Evolutionary conservation across 495 filamentous ascomycete genomes (phyloP).

Genomic region (Penicillium alfredii): DNA sequence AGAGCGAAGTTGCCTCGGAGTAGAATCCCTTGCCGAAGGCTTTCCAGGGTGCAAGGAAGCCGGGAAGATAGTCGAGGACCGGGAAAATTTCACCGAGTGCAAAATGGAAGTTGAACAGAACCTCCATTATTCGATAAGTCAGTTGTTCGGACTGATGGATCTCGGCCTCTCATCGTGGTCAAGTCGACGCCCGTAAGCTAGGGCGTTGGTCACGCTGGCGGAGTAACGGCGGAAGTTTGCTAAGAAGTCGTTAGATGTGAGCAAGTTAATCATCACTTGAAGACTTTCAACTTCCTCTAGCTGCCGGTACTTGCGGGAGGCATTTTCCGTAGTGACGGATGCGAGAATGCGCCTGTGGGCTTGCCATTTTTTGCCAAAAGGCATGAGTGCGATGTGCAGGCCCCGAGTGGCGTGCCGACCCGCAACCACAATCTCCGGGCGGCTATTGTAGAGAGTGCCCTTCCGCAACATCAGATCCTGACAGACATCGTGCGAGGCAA

Average conservation of each 20-base stretch:
- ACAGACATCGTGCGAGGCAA: conserved; percentile 7
- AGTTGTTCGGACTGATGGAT: conserved; percentile 14
- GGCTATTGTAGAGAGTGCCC: conserved; percentile 14
- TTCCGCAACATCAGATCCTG: conserved; percentile 24
- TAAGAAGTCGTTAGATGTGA: conserved; percentile 15
- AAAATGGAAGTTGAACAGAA: conserved; percentile 7
- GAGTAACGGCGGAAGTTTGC: conserved; percentile 16
- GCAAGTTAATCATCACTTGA: conserved; percentile 20
- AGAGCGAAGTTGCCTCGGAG: conserved; percentile 3
- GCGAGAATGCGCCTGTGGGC: conserved; percentile 27
- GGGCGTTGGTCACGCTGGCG: conserved; percentile 16
- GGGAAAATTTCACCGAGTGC: conserved; percentile 28
- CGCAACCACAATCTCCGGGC: conserved; percentile 22
- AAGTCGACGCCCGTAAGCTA: conserved; percentile 28
- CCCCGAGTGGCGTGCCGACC: conserved; percentile 12
- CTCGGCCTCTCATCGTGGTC: conserved; percentile 17
- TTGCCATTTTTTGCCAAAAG: conserved; percentile 36
- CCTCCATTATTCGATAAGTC: conserved; percentile 2
- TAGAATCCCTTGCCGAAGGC: conserved; percentile 4
- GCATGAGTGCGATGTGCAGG: conserved; percentile 38
- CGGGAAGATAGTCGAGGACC: conserved; percentile 22
- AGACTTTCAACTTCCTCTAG: conserved; percentile 36
- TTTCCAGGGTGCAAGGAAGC: conserved; percentile 20
- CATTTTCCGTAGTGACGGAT: conserved; percentile 28
- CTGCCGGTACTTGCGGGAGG: conserved; percentile 28